phyloP scores from a whole-genome alignment of 1,284 basidiomycete genomes.

The Cutaneotrichosporon arboriforme region DNA sequence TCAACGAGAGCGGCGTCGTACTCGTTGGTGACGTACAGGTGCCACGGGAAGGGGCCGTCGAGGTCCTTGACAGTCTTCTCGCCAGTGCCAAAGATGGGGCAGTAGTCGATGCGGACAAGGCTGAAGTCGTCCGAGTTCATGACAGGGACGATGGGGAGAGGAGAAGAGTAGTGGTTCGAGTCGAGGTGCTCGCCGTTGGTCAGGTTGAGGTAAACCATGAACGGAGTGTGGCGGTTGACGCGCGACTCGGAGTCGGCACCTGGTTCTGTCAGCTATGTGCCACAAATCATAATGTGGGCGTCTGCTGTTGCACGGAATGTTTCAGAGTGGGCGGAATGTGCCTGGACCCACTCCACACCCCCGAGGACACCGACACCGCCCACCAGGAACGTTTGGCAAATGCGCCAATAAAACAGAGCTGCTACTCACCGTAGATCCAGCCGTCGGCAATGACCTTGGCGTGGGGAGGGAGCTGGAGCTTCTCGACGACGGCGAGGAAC shows the following conservation, averaged over 20 bases:
- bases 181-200: conserved; percentile 12
- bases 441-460: conserved; percentile 32
- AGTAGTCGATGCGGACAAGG: conserved; percentile 20
- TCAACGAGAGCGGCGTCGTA: conserved; percentile 34
- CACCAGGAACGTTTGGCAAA: too few species aligned
- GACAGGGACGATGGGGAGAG: conserved; percentile 43
- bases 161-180: conserved; percentile 43
- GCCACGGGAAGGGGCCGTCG: conserved; percentile 28
- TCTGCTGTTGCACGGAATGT: too few species aligned
- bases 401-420: too few species aligned
- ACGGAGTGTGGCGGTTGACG: conserved; percentile 17
- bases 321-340: too few species aligned
- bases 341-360: too few species aligned
- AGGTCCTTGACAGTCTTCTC: conserved; percentile 20
- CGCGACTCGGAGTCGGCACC: conserved; percentile 11
- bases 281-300: too few species aligned
- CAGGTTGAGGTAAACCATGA: conserved; percentile 23
- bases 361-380: too few species aligned
- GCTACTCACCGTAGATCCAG: conserved; percentile 25
- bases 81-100: conserved; percentile 20
- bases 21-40: conserved; percentile 35
- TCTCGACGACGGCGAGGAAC: conserved; percentile 24
- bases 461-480: conserved; percentile 23
- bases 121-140: conserved; percentile 28
- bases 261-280: too few species aligned